Evolutionary conservation across 192 early-diverging fungal species (phyloP).

Genomic region (Radiomyces spectabilis): DNA sequence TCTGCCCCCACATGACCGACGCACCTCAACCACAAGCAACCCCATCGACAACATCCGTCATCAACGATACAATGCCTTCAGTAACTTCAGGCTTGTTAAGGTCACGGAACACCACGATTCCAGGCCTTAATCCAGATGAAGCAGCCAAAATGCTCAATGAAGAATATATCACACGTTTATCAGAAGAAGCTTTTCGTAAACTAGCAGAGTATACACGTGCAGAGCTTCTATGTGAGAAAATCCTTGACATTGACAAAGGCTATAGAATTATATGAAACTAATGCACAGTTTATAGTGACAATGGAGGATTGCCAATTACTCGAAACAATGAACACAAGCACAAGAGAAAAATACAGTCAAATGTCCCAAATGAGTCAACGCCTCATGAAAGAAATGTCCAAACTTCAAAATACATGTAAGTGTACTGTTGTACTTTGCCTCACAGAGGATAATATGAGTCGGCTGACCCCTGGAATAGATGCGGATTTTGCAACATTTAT

Average conservation of each 20-base stretch:
- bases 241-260: too few relatives aligned
- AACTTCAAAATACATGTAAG: constrained; percentile 28
- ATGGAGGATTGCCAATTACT: constrained; percentile 26
- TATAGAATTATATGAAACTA: too few relatives aligned
- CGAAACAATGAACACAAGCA: constrained; percentile 28
- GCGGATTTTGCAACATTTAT: constrained; percentile 22
- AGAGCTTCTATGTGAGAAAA: constrained; percentile 18
- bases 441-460: too few relatives aligned
- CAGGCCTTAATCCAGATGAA: constrained; percentile 15
- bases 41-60: too few relatives aligned
- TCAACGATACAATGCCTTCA: too few relatives aligned
- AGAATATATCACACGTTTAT: constrained; percentile 23
- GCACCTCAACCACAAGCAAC: too few relatives aligned
- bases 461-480: not conserved
- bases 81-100: too few relatives aligned
- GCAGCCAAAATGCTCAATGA: constrained; percentile 9
- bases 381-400: constrained; percentile 28
- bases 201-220: constrained; percentile 21
- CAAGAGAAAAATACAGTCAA: constrained; percentile 25
- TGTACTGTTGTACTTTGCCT: not conserved
- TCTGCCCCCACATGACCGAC: too few relatives aligned
- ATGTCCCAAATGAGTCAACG: constrained; percentile 29
- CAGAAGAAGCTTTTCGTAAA: constrained; percentile 21
- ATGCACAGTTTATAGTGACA: not conserved
- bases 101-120: too few relatives aligned